phyloP scores from a whole-genome alignment of 371 early-diverging fungal species.

The Rhizopus microsporus region DNA sequence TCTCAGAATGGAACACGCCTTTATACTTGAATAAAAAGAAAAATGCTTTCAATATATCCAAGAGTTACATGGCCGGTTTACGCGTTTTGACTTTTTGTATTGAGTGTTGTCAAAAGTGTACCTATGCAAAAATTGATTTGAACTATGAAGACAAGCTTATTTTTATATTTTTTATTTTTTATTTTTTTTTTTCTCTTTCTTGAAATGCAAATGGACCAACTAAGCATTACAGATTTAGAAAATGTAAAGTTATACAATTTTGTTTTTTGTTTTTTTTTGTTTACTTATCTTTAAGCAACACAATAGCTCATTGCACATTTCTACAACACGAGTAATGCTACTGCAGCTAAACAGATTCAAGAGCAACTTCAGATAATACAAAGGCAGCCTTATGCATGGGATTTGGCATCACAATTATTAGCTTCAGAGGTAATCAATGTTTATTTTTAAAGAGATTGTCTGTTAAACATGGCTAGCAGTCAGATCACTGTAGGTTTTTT shows the following conservation, averaged over 20 bases:
- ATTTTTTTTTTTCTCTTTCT: conserved; percentile 1
- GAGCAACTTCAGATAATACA: conserved; percentile 71
- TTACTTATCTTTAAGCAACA: not conserved
- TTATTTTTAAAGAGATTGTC: not conserved
- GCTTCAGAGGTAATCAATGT: conserved; percentile 44
- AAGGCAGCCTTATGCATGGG: conserved; percentile 74
- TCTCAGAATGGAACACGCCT: no score
- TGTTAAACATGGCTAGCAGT: conserved; percentile 28
- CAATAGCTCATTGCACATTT: conserved; percentile 41
- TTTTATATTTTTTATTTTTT: conserved; percentile 4
- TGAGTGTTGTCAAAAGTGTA: no score
- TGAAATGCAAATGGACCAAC: conserved; percentile 4
- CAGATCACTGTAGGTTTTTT: conserved; percentile 74
- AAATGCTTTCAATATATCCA: no score
- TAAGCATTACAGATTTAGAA: no score
- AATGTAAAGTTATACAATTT: no score
- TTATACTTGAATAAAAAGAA: no score
- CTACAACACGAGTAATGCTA: conserved; percentile 47
- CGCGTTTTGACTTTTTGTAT: no score
- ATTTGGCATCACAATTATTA: conserved; percentile 67
- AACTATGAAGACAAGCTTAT: no score
- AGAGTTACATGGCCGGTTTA: no score
- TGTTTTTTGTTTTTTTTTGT: not conserved
- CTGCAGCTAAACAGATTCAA: conserved; percentile 58
- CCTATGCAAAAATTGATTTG: no score